These are phyloP conservation scores for Vitis amurensis DNA, from an alignment of 164 flowering plant species.

Conservation along the genomic window DNA sequence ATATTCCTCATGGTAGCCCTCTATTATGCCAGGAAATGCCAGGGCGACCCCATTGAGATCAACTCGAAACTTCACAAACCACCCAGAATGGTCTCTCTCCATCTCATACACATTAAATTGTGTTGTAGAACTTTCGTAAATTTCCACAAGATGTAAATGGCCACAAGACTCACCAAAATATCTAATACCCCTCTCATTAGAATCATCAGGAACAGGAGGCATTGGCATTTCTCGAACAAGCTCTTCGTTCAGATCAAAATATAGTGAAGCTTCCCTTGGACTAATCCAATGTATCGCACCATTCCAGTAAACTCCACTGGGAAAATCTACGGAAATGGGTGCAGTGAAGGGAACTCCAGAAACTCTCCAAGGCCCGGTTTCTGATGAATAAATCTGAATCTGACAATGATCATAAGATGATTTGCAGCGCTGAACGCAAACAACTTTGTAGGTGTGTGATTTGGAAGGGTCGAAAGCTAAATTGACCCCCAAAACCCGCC, in stretches of 20 bases:
- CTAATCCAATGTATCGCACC: constrained; percentile 20
- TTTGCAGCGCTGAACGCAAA: constrained; percentile 1
- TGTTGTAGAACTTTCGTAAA: neutral
- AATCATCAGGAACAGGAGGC: constrained; percentile 4
- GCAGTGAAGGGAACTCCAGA: constrained; percentile 3
- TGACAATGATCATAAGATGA: neutral
- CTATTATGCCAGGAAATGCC: constrained; percentile 20
- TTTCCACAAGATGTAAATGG: constrained; percentile 10
- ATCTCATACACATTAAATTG: constrained; percentile 18
- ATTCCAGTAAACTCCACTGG: constrained; percentile 20
- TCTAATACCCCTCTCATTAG: neutral
- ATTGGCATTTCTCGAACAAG: constrained; percentile 10
- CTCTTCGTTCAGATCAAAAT: constrained; percentile 17
- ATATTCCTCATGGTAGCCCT: neutral
- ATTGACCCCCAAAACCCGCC: neutral
- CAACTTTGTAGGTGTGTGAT: constrained; percentile 21
- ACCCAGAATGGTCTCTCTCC: constrained; percentile 16
- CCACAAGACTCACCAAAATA: constrained; percentile 9
- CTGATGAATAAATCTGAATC: constrained; percentile 23
- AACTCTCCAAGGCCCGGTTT: constrained; percentile 8
- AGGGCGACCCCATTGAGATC: constrained; percentile 9
- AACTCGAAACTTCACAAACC: constrained; percentile 23
- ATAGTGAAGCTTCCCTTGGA: neutral
- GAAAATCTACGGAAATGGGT: neutral
- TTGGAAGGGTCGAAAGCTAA: constrained; percentile 22